Conservation (phyloP, 345 rosid species). For the Salix viminalis region DNA sequence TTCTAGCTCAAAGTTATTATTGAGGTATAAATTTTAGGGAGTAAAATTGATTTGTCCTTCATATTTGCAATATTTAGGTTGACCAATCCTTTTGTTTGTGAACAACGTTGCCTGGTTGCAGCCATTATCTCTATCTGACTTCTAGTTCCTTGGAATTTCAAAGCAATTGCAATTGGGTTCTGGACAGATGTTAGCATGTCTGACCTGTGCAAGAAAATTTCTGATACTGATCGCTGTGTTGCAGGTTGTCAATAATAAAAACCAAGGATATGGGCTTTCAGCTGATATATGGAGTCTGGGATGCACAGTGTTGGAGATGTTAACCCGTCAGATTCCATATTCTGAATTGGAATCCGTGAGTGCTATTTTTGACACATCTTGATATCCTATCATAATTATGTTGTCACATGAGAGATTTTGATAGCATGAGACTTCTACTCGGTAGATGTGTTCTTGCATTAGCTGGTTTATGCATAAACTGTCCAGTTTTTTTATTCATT, state of each 20-base stretch:
- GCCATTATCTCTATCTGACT: background rate
- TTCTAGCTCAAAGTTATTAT: background rate
- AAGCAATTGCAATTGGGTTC: background rate
- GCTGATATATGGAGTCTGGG: conserved; percentile 98
- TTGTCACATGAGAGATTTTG: background rate
- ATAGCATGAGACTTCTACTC: background rate
- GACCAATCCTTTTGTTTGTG: background rate
- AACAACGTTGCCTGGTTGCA: background rate
- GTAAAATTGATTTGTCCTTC: background rate
- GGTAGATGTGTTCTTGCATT: background rate
- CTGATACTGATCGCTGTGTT: conserved; percentile 9
- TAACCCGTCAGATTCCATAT: conserved; percentile 61
- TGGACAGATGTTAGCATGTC: background rate
- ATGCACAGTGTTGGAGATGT: conserved; percentile 85
- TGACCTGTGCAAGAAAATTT: background rate
- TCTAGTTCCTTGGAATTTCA: background rate
- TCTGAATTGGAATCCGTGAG: conserved; percentile 54
- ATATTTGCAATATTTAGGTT: background rate
- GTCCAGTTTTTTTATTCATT: background rate
- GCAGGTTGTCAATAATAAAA: conserved; percentile 63
- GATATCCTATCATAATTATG: background rate
- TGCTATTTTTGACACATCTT: conserved; percentile 1
- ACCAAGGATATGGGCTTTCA: conserved; percentile 59
- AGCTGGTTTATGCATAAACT: background rate
- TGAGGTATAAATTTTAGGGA: background rate